Conservation (phyloP, 1,284 basidiomycete genomes). For the Ganoderma sinense region DNA sequence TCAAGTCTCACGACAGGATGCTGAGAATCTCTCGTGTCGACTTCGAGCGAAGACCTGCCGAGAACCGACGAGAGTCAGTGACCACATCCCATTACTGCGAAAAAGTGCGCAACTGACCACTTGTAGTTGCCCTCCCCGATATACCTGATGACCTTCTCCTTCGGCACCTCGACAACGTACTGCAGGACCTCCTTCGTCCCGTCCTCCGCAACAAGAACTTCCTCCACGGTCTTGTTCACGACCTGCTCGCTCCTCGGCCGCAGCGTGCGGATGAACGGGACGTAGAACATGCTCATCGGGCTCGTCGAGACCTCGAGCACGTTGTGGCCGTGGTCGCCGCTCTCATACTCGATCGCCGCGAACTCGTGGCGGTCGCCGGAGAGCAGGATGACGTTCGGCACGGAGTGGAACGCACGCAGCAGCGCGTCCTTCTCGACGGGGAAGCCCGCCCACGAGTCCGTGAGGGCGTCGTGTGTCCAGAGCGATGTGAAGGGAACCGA, state of each 20-base stretch:
- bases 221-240: slow-evolving; percentile 44
- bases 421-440: slow-evolving; percentile 66
- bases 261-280: slow-evolving; percentile 65
- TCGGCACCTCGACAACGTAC: slow-evolving; percentile 51
- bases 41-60: slow-evolving; percentile 71
- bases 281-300: slow-evolving; percentile 79
- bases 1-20: slow-evolving; percentile 65
- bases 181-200: slow-evolving; percentile 27
- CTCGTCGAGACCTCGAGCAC: slow-evolving; percentile 67
- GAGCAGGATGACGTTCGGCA: slow-evolving; percentile 77
- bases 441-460: slow-evolving; percentile 80
- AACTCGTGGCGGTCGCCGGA: slow-evolving; percentile 85
- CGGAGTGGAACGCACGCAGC: slow-evolving; percentile 64
- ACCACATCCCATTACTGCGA: not conserved
- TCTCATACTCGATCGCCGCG: slow-evolving; percentile 71
- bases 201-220: slow-evolving; percentile 32
- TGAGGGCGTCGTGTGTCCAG: slow-evolving; percentile 74
- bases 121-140: slow-evolving; percentile 68
- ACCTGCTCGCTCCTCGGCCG: slow-evolving; percentile 50
- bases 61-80: not conserved
- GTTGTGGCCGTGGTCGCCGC: slow-evolving; percentile 44
- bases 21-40: slow-evolving; percentile 69
- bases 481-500: slow-evolving; percentile 84
- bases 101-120: slow-evolving; percentile 47
- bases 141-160: slow-evolving; percentile 73